Base-by-base conservation (phyloP, 208 protist species). In the Trypanosoma rangeli region DNA sequence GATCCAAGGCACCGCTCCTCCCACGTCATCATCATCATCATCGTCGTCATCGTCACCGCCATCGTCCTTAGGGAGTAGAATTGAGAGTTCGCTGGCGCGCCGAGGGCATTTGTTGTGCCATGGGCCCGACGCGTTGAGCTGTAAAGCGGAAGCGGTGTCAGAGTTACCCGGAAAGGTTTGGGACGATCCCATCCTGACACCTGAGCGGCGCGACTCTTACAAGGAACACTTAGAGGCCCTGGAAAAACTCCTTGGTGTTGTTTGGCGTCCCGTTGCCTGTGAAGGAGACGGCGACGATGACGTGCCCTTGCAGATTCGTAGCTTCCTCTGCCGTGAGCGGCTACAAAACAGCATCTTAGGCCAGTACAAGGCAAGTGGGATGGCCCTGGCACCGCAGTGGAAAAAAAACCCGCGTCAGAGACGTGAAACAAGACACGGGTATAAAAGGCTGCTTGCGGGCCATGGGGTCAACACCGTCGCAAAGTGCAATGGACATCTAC, bases 171-270 rank as follows among this genome's bases (percentile, higher is more conserved):
- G 3, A 31, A 29, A 20, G 28, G 22, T 8, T 12, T 73, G 68
- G 58, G 31, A 60, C 4, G 22, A 56, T 7, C 5, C 61, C 10
- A 66, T 58, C 22, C 12, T 52, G 18, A 63, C 55, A 54, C 53
- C 46, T 55, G 53, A 59, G 46, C 44, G 70, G 39, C 52, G 63
- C 20, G 22, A 49, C 44, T 39, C 64, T 26, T 76, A 76, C 39
- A 65, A 35, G 44, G 60, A 37, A 37, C 71, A 71, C 57, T 70
- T 76, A 31, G 7, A 55, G 24, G 71, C 71, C 20, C 33, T 76
- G 28, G 71, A 76, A 44, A 57, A 67, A 53, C 22, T 76, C 16
- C 58, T 76, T 39, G 71, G 64, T 55, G 29, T 76, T 60, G 28
- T 44, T 50, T 71, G 44, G 58, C 16, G 5, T 50, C 31, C 52